Evolutionary conservation across 1,284 basidiomycete species (phyloP), one percentile per base, ranked within the genome.

Genomic region (Gomphus sp.): DNA sequence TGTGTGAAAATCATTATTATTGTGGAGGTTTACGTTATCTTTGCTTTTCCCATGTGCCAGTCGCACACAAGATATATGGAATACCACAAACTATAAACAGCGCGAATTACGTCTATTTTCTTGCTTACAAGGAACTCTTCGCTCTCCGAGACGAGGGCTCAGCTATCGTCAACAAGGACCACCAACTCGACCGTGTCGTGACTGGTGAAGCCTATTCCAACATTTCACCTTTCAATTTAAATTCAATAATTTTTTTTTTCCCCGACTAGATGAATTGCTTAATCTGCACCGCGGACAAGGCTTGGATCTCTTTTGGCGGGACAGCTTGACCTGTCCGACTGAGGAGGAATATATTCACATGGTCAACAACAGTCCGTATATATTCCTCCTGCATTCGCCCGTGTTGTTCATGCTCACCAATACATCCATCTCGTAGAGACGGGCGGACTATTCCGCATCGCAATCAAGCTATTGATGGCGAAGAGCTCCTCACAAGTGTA

Each of bases 61-160:
- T 96, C 14, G 85, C 93, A 0, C 95, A 99, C 74, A 92, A 90
- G 73, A 93, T 98, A 63, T 99, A 96, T 67, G 96, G 96, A 2
- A 74, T 97, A 2, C 93, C 96, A 0, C 95, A 98, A 69, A 98
- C 96, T 0, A 95, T 99, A 75, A 99, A 99, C 70, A 87, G 91
- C 0, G 96, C 95, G 1, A 98, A 98, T 70, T 98, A 98, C 66
- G 92, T 94, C 47, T 98, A 97, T 71, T 98, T 98, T 67, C 79
- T 90, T 34, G 92, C 89, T 0, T 93, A 89, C 70, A 80, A 89
- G 64, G 87, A 91, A 65, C 77, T 91, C 0, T 82, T 89, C 54
- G 73, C 77, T 25, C 76, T 95, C 31, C 78, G 84, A 14, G 73
- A 66, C 33, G 48, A 64, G 14, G 36, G 50, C 41, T 31, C 60